Evolutionary conservation across 2,329 filamentous ascomycete genomes (phyloP).

Genomic region (Colletotrichum agaves): DNA sequence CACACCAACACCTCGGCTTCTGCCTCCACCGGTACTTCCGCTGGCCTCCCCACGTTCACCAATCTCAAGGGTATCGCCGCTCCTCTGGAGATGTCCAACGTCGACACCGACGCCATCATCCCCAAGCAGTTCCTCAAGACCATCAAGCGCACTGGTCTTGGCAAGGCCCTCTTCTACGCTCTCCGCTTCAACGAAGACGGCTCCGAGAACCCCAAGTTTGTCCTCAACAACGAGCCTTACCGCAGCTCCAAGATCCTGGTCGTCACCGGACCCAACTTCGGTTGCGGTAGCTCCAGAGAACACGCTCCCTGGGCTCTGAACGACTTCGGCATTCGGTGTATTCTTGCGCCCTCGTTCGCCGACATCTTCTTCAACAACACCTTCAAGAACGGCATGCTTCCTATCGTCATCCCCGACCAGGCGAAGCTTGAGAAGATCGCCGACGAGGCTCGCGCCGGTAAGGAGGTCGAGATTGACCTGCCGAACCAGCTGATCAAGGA

Average conservation of each 20-base stretch:
- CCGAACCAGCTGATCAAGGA: conserved; percentile 85
- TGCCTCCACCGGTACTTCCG: conserved; percentile 43
- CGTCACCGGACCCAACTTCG: conserved; percentile 92
- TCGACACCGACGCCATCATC: conserved; percentile 99
- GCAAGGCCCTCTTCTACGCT: conserved; percentile 85
- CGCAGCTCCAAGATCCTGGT: conserved; percentile 88
- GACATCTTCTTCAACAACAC: conserved; percentile 99
- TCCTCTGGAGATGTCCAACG: conserved; percentile 86
- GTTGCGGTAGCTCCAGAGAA: conserved; percentile 91
- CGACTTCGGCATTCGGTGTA: conserved; percentile 94
- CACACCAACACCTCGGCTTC: conserved; percentile 60
- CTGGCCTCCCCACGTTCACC: conserved; percentile 84
- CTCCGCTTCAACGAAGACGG: conserved; percentile 82
- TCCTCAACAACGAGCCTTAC: conserved; percentile 92
- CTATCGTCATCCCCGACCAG: conserved; percentile 78
- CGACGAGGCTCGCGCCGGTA: conserved; percentile 79
- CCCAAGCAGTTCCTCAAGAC: conserved; percentile 99
- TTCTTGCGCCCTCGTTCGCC: conserved; percentile 87
- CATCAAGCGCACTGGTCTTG: conserved; percentile 96
- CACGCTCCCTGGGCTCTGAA: conserved; percentile 97
- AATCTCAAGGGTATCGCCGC: conserved; percentile 88
- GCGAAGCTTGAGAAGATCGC: conserved; percentile 76
- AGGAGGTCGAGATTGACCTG: conserved; percentile 90
- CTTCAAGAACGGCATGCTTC: conserved; percentile 99
- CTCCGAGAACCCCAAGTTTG: conserved; percentile 80